A percentile compares a stretch with the other conserved stretches of the same genome.
Evolutionary conservation across 176 grass and related monocot species (phyloP).

Genomic region (Eragrostis curvula): DNA sequence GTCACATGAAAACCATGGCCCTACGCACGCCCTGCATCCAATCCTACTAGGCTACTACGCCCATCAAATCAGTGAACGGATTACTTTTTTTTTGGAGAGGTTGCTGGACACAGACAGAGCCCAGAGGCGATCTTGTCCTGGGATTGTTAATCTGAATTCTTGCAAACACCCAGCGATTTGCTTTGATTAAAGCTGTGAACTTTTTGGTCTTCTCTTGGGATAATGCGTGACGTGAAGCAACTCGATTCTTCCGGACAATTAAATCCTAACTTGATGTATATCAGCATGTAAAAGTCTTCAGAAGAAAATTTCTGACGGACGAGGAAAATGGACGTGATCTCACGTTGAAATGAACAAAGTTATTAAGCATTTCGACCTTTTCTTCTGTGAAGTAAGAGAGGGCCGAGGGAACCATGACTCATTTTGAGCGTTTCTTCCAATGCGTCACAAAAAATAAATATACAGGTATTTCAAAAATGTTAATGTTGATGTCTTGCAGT

Average conservation of each 20-base stretch:
- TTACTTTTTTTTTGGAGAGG: not conserved
- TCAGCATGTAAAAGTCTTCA: not conserved
- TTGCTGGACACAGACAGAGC: not conserved
- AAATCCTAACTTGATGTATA: not conserved
- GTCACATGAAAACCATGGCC: constrained; percentile 10
- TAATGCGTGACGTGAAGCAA: too few relatives aligned
- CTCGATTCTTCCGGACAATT: not conserved
- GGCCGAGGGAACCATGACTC: too few relatives aligned
- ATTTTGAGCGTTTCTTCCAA: not conserved
- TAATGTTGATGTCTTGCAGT: not conserved
- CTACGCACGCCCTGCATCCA: not conserved
- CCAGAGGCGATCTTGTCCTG: not conserved
- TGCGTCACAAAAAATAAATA: not conserved
- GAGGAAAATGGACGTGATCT: constrained; percentile 4
- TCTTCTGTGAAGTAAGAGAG: not conserved
- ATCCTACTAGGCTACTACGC: not conserved
- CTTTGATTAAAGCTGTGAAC: not conserved
- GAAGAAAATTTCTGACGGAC: not conserved
- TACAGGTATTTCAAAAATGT: too few relatives aligned
- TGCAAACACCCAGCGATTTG: not conserved
- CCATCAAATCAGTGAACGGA: not conserved
- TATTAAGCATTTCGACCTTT: not conserved
- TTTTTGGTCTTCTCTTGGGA: not conserved
- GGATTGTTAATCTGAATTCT: not conserved
- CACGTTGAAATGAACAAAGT: not conserved